Base-by-base conservation (phyloP, 176 grass and related monocot species). In the Elaeis guineensis region DNA sequence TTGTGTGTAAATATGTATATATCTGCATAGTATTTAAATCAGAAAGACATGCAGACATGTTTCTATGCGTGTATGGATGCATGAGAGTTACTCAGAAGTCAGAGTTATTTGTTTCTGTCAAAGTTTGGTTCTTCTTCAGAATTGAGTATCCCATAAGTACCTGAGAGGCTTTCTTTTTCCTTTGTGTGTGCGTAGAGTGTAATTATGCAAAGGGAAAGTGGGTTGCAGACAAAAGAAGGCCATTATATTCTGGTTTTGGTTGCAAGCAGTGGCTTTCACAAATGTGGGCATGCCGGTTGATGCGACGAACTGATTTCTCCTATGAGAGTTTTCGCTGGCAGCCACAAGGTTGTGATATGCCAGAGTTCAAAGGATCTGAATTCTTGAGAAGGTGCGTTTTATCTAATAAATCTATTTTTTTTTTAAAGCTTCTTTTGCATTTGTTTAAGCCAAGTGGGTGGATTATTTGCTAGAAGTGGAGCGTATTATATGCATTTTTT, bases 231-330 rank as follows among this genome's bases (percentile, higher is more conserved):
- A 67, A 76, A 29, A 83, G 54, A 7, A 50, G 71, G 19, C 84
- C 88, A 49, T 73, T 98, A 49, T 98, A 98, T 78, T 92, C 84
- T 0, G 93, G 93, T 49, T 76, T 76, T 4, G 81, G 83, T 64
- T 98, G 93, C 79, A 92, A 89, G 61, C 81, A 79, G 52, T 98
- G 84, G 84, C 61, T 98, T 22, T 92, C 93, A 5, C 67, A 71
- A 79, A 92, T 92, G 87, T 98, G 93, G 93, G 93, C 87, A 65
- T 98, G 93, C 83, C 80, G 68, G 56, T 79, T 89, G 73, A 98
- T 89, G 87, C 52, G 75, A 74, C 88, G 84, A 12, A 22, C 63
- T 18, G 70, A 89, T 79, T 98, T 92, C 67, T 76, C 61, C 22
- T 98, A 76, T 59, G 88, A 98, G 73, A 74, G 64, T 63, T 98